Conservation (phyloP, 1,284 basidiomycete species). For the Puccinia hordei region DNA sequence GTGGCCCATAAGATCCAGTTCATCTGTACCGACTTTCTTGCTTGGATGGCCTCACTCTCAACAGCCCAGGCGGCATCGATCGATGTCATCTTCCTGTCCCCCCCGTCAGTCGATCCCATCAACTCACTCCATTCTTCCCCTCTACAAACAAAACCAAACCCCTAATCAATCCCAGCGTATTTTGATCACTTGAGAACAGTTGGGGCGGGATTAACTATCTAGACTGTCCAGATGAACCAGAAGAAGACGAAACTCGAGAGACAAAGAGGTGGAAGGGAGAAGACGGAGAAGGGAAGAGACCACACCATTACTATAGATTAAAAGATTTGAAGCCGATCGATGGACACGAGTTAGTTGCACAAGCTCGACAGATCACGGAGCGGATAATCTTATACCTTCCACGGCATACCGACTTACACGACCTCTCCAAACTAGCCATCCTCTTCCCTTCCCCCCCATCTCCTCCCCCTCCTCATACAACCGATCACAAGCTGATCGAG, state of each 20-base stretch:
- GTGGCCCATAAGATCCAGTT: constrained; percentile 93
- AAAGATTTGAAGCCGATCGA: constrained; percentile 74
- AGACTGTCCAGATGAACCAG: not conserved
- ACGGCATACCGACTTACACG: constrained; percentile 73
- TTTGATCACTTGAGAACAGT: not conserved
- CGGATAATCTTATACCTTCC: constrained; percentile 90
- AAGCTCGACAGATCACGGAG: constrained; percentile 70
- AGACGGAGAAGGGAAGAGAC: not conserved
- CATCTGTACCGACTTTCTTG: constrained; percentile 79
- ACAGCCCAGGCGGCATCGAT: constrained; percentile 59
- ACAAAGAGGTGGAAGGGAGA: not conserved
- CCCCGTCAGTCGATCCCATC: constrained; percentile 74
- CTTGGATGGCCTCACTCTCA: constrained; percentile 67
- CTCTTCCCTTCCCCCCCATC: not conserved
- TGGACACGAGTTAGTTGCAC: constrained; percentile 75
- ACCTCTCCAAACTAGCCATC: constrained; percentile 68
- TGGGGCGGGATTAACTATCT: constrained; percentile 48
- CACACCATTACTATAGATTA: constrained; percentile 67
- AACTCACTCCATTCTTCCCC: not conserved
- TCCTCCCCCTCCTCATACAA: constrained; percentile 52
- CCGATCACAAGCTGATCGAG: constrained; percentile 63
- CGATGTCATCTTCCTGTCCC: constrained; percentile 86
- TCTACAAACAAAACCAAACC: not conserved
- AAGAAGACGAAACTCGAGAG: not conserved
- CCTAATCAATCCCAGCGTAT: not conserved